Conservation (phyloP, 371 early-diverging fungal genomes). For the Dichotomocladium elegans region DNA sequence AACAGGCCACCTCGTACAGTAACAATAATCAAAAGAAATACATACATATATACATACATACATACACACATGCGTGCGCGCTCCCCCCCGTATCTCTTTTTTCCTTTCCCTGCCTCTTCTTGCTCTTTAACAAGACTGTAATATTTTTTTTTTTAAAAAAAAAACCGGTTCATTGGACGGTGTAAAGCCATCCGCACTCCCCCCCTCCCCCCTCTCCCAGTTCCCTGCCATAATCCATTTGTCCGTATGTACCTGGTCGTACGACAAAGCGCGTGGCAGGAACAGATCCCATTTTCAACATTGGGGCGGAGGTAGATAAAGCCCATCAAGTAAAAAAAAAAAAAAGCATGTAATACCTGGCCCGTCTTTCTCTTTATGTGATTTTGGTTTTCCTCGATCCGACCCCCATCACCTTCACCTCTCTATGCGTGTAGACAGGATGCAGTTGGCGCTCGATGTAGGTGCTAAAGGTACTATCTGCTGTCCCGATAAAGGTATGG, state of each 20-base stretch:
- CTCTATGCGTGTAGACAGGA: constrained; percentile 40
- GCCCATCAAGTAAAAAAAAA: too few species aligned
- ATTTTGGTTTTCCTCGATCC: neutral
- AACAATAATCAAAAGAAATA: neutral
- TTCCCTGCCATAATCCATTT: too few species aligned
- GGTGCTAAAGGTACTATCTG: constrained; percentile 54
- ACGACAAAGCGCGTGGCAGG: too few species aligned
- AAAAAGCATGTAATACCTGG: neutral
- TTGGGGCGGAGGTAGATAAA: too few species aligned
- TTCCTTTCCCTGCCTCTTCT: neutral
- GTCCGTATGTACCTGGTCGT: too few species aligned
- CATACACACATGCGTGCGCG: neutral
- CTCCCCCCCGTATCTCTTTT: neutral
- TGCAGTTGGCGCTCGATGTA: constrained; percentile 59
- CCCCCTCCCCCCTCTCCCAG: too few species aligned
- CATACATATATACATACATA: neutral
- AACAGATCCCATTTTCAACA: too few species aligned
- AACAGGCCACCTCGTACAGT: neutral
- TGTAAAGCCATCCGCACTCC: too few species aligned
- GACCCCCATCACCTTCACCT: constrained; percentile 19
- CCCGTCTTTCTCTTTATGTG: neutral
- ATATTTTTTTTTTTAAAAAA: neutral
- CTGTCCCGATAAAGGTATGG: constrained; percentile 53
- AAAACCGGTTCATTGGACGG: too few species aligned
- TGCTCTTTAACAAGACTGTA: neutral